These are phyloP conservation scores for Biancaea sappan DNA, from an alignment of 306 rosid species.

Conservation along the genomic window DNA sequence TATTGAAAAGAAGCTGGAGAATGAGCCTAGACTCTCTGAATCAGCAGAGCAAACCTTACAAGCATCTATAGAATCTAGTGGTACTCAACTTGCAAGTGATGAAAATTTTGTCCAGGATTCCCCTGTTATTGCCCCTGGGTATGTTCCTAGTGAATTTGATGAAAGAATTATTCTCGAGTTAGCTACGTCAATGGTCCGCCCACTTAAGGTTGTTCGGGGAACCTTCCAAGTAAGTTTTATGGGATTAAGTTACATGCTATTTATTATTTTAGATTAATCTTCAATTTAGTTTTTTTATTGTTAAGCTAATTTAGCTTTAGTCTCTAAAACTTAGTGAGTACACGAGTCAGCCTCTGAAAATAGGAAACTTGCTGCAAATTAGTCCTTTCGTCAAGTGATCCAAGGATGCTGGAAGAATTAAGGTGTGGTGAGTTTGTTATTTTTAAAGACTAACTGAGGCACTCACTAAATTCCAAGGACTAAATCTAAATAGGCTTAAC, in stretches of 20 bases:
- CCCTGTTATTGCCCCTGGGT: slow-evolving; percentile 73
- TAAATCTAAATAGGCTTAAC: background rate
- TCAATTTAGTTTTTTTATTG: background rate
- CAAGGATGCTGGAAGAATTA: background rate
- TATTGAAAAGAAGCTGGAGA: slow-evolving; percentile 45
- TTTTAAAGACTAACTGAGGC: background rate
- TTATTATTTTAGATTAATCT: background rate
- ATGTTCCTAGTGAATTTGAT: slow-evolving; percentile 83
- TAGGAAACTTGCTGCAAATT: background rate
- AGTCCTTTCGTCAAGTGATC: background rate
- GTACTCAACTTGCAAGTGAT: slow-evolving; percentile 51
- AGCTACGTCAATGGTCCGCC: slow-evolving; percentile 89
- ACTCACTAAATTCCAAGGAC: background rate
- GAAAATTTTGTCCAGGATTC: slow-evolving; percentile 60
- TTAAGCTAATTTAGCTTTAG: background rate
- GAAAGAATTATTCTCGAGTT: slow-evolving; percentile 94
- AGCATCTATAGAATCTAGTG: slow-evolving; percentile 52
- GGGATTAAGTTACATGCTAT: slow-evolving; percentile 21
- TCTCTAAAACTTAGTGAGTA: background rate
- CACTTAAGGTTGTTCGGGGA: slow-evolving; percentile 82
- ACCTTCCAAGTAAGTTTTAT: slow-evolving; percentile 82
- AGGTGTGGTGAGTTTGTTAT: background rate
- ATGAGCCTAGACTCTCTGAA: slow-evolving; percentile 53
- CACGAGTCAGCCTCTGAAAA: background rate
- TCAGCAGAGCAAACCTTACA: slow-evolving; percentile 46